These are phyloP conservation scores for Spathaspora boniae DNA, from an alignment of 805 yeast genomes.

Conservation along the genomic window DNA sequence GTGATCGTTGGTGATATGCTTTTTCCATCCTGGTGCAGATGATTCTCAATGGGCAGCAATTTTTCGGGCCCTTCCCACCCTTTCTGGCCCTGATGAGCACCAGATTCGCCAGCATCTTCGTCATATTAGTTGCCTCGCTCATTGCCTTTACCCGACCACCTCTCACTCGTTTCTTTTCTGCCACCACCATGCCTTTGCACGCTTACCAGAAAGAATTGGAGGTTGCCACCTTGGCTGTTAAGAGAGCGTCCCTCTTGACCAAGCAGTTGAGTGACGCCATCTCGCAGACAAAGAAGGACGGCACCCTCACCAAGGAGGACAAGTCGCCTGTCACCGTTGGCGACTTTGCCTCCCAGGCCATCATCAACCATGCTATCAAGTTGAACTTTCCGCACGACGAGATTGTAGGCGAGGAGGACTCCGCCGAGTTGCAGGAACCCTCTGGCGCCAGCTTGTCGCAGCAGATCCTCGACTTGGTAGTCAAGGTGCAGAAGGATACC, in stretches of 20 bases:
- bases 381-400: conserved; percentile 79
- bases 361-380: conserved; percentile 78
- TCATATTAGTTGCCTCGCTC: conserved; percentile 1
- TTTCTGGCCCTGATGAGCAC: too few species aligned
- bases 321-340: conserved; percentile 95
- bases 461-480: conserved; percentile 58
- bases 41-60: too few species aligned
- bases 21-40: too few species aligned
- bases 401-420: conserved; percentile 93
- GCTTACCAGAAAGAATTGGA: conserved; percentile 62
- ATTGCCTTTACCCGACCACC: not conserved
- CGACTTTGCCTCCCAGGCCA: conserved; percentile 94
- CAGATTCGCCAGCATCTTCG: too few species aligned
- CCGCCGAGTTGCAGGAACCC: conserved; percentile 52
- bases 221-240: conserved; percentile 87
- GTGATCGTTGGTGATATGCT: too few species aligned
- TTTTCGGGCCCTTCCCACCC: too few species aligned
- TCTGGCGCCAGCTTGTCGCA: conserved; percentile 42
- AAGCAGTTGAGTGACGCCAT: conserved; percentile 57
- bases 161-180: not conserved
- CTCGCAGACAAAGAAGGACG: conserved; percentile 44
- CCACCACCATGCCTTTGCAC: conserved; percentile 14
- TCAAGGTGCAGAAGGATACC: conserved; percentile 49
- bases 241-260: conserved; percentile 78
- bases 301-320: conserved; percentile 75